Evolutionary conservation across 495 filamentous ascomycete genomes (phyloP).

Genomic region (Haplographium delicatum): DNA sequence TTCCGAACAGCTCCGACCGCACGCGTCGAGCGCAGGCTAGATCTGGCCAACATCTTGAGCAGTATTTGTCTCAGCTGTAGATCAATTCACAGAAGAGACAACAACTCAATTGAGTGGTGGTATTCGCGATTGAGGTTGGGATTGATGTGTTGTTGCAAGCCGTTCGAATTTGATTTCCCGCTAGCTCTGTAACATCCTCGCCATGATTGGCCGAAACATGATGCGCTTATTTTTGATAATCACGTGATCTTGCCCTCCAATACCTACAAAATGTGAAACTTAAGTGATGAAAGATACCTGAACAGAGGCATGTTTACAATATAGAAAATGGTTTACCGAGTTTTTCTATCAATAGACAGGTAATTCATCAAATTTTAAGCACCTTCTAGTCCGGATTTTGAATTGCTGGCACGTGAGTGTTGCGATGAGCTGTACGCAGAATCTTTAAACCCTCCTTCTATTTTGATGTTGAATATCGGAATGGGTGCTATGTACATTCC

Average conservation of each 20-base stretch:
- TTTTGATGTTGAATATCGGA: too few species aligned
- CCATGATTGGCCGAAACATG: constrained; percentile 10
- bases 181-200: constrained; percentile 3
- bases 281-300: too few species aligned
- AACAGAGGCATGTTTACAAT: too few species aligned
- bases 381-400: too few species aligned
- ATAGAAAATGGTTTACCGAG: too few species aligned
- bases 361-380: too few species aligned
- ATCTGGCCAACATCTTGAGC: constrained; percentile 35
- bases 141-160: constrained; percentile 24
- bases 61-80: constrained; percentile 41
- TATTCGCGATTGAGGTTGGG: constrained; percentile 29
- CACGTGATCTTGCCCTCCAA: constrained; percentile 14
- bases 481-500: too few species aligned
- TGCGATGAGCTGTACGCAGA: too few species aligned
- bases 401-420: too few species aligned
- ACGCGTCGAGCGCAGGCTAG: constrained; percentile 27
- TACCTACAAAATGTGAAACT: too few species aligned
- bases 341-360: too few species aligned
- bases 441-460: too few species aligned
- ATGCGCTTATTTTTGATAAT: background rate
- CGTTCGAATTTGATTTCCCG: constrained; percentile 11
- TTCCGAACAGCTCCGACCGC: constrained; percentile 60
- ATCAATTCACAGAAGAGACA: constrained; percentile 30
- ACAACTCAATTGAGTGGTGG: constrained; percentile 30